A percentile compares a stretch with the other conserved stretches of the same genome.
phyloP scores from a whole-genome alignment of 805 yeast genomes.

The Sungouiozyma ichnusensis region DNA sequence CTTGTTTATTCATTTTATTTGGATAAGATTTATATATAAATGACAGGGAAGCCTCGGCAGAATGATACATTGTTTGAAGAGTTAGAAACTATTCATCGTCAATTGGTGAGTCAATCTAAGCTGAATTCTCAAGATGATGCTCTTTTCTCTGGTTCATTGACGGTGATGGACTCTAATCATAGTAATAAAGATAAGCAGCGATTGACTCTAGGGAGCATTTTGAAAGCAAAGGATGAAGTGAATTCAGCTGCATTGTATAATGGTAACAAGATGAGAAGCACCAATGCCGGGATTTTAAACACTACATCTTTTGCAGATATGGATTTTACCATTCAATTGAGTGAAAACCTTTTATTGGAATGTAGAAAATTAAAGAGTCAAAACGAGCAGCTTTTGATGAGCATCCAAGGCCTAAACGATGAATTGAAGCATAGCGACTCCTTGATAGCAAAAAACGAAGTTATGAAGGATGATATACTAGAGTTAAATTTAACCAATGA shows the following conservation, averaged over 20 bases:
- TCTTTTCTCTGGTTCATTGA: background rate
- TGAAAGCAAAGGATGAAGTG: slow-evolving; percentile 44
- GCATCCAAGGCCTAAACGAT: slow-evolving; percentile 44
- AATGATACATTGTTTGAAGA: slow-evolving; percentile 8
- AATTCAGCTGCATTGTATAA: slow-evolving; percentile 28
- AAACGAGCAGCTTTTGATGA: slow-evolving; percentile 12
- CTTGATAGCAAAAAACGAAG: slow-evolving; percentile 29
- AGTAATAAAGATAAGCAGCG: background rate
- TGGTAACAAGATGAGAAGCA: slow-evolving; percentile 8
- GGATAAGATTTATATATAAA: background rate
- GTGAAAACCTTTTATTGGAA: slow-evolving; percentile 61
- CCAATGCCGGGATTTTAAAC: slow-evolving; percentile 21
- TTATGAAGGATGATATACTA: slow-evolving; percentile 42
- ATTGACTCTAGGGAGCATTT: slow-evolving; percentile 3
- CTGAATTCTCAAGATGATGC: background rate
- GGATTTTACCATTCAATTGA: slow-evolving; percentile 61
- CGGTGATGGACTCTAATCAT: background rate
- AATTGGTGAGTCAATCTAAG: slow-evolving; percentile 3
- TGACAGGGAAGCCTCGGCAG: background rate
- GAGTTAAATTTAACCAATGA: slow-evolving; percentile 65
- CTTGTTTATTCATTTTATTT: no score
- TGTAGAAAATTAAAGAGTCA: slow-evolving; percentile 48
- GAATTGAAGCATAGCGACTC: slow-evolving; percentile 19
- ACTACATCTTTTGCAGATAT: slow-evolving; percentile 38
- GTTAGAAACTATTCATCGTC: slow-evolving; percentile 16